Evolutionary conservation across 108 stramenopile genomes (phyloP), one percentile per base, ranked within the genome.

Genomic region (Cylindrotheca closterium): DNA sequence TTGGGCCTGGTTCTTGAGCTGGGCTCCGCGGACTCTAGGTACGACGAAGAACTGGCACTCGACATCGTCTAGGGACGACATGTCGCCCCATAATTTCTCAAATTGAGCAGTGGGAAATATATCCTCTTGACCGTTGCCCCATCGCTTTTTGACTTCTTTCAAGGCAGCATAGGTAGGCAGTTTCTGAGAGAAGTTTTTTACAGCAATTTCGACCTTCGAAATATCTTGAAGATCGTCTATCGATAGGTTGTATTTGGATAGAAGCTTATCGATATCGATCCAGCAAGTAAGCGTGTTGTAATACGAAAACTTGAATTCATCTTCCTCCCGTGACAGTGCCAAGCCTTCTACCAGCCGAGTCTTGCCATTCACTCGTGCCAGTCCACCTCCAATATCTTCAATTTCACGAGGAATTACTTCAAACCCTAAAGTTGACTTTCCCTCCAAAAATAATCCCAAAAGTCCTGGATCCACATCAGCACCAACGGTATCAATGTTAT

Each of bases 401-500:
- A 84, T 81, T 24, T 78, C 53, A 4, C 83, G 80, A 27, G 83
- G 78, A 23, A 84, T 80, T 15, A 84, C 83, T 53, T 84, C 83
- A 65, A 70, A 84, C 10, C 63, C 53, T 0, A 84, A 47, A 17
- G 74, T 70, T 4, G 78, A 74, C 8, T 56, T 58, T 10, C 71
- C 47, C 27, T 68, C 52, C 23, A 74, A 50, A 62, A 84, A 84
- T 33, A 63, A 49, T 25, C 83, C 83, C 23, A 84, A 56, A n/a
- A 84, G 51, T 17, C 65, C 74, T 10, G 83, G 67, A 70, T 84
- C 83, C 10, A 81, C 77, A 31, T 75, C 70, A 17, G 80, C 79
- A 12, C 83, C 83, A 26, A 84, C 71, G 0, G 83, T 84, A 55
- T 84, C 83, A 29, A 84, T 84, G 49, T 84, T 84, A 54, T 84